Conservation (phyloP, 2,329 filamentous ascomycete species). For the Colletotrichum agaves region DNA sequence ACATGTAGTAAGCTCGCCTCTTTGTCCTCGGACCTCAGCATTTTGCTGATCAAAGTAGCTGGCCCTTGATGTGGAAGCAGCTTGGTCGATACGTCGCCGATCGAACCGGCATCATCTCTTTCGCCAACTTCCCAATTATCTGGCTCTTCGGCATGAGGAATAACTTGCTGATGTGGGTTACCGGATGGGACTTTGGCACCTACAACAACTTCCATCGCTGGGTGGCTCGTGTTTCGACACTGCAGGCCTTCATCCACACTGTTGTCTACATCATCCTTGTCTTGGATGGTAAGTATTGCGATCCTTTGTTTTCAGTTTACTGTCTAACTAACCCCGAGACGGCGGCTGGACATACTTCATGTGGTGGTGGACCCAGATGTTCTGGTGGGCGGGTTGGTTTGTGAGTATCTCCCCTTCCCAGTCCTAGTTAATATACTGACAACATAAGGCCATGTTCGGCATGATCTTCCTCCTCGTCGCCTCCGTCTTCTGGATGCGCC, state of each 20-base stretch:
- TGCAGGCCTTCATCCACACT: slow-evolving; percentile 72
- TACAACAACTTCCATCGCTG: slow-evolving; percentile 77
- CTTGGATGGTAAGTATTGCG: slow-evolving; percentile 44
- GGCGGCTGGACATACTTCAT: slow-evolving; percentile 51
- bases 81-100: slow-evolving; percentile 68
- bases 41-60: slow-evolving; percentile 43
- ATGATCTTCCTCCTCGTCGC: slow-evolving; percentile 59
- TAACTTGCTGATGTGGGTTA: slow-evolving; percentile 72
- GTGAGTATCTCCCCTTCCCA: slow-evolving; percentile 43
- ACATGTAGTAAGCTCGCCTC: slow-evolving; percentile 51
- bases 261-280: slow-evolving; percentile 65
- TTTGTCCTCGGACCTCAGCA: neutral
- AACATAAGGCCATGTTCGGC: slow-evolving; percentile 50
- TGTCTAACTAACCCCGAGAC: slow-evolving; percentile 42
- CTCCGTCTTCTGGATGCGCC: slow-evolving; percentile 63
- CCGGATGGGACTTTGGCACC: slow-evolving; percentile 74
- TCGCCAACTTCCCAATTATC: slow-evolving; percentile 71
- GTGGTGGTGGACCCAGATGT: slow-evolving; percentile 54
- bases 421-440: neutral
- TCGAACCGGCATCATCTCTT: slow-evolving; percentile 71
- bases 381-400: slow-evolving; percentile 62
- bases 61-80: slow-evolving; percentile 47
- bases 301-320: neutral
- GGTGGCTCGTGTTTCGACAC: slow-evolving; percentile 69
- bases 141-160: slow-evolving; percentile 77